Evolutionary conservation across 768 basidiomycete genomes (phyloP).

Genomic region (Lactifluus subvellereus): DNA sequence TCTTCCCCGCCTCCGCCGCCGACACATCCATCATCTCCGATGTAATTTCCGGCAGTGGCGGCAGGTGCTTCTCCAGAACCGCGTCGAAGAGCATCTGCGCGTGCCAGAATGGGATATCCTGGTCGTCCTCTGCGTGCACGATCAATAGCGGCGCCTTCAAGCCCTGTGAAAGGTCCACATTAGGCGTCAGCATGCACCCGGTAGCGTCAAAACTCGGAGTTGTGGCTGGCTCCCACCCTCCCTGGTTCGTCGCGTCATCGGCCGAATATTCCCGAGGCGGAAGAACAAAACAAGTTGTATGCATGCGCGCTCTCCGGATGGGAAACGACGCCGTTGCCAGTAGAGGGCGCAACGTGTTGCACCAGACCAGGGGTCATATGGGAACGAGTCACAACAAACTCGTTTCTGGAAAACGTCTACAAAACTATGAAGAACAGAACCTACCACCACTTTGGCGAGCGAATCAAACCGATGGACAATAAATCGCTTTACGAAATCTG

Average conservation of each 20-base stretch:
- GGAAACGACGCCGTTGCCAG: not conserved
- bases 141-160: constrained; percentile 66
- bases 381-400: not conserved
- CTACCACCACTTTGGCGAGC: constrained; percentile 52
- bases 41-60: constrained; percentile 36
- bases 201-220: not conserved
- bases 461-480: constrained; percentile 60
- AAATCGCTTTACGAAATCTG: constrained; percentile 53
- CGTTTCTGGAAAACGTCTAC: constrained; percentile 4
- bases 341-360: not conserved
- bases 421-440: constrained; percentile 24
- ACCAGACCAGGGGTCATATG: not conserved
- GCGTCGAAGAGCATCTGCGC: constrained; percentile 61
- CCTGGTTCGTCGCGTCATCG: not conserved
- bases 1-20: constrained; percentile 40
- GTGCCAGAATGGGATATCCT: constrained; percentile 66
- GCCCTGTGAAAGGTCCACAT: constrained; percentile 36
- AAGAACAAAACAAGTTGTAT: not conserved
- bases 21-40: constrained; percentile 29
- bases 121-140: constrained; percentile 70
- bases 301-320: not conserved
- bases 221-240: not conserved
- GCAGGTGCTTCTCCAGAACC: constrained; percentile 55
- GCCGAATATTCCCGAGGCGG: not conserved
- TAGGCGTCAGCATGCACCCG: not conserved